Evolutionary conservation across 805 yeast species (phyloP), one percentile per base, ranked within the genome.

Genomic region (Wickerhamomyces kurtzmanii): DNA sequence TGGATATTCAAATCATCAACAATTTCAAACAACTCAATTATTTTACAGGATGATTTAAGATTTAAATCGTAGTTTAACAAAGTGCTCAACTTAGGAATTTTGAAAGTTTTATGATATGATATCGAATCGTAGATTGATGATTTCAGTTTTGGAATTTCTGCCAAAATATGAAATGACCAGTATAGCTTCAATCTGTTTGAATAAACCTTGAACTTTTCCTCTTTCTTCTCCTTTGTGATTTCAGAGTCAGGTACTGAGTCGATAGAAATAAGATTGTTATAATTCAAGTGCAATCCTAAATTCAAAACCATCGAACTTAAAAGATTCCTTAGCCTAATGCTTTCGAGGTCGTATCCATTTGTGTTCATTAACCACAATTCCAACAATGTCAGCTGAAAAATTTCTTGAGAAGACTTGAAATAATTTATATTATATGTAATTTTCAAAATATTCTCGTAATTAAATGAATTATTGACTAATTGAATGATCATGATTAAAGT

Each of bases 401-500:
- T n/a, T 27, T 45, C 42, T 3, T 30, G 34, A 16, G 42, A 31
- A 6, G 32, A 31, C 8, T 17, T 28, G n/a, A 21, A 16, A 4
- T 18, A 17, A 22, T 25, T 29, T 9, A 17, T 18, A 17, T 29
- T 29, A 7, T 26, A 24, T 11, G 19, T 26, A 18, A 19, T 21
- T 15, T 15, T 23, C n/a, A 22, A 34, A 28, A 18, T 30, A 26
- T 15, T 15, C 15, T 34, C 32, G 3, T 44, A 24, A 20, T 37
- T 36, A 17, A 13, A 8, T 8, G 22, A 8, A 7, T 38, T 39
- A 34, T 53, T 31, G 29, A 45, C 45, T 17, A 47, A 31, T 22
- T 47, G 51, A 17, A 45, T 44, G 9, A 47, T 42, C 3, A 71
- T 54, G 56, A 75, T 67, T 33, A 75, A 57, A 15, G 58, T 51